Base-by-base conservation (phyloP, 2,329 filamentous ascomycete genomes). In the Aspergillus sp. region DNA sequence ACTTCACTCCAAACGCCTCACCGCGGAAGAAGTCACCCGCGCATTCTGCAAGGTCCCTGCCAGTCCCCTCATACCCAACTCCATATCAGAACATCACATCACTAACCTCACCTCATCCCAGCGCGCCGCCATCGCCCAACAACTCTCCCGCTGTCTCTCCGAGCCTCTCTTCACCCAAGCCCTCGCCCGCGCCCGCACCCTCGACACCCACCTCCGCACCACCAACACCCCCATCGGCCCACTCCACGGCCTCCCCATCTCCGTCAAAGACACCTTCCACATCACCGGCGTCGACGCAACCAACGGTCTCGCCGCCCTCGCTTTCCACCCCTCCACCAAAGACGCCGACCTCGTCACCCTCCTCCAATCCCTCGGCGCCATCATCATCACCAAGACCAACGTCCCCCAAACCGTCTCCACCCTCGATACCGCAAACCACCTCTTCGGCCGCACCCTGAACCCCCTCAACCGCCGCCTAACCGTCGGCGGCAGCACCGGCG, bases 381-480 rank as follows among this genome's bases (percentile, higher is more conserved):
- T 91, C 0, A 75, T 88, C n/a, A 88, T 90, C 64, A 82, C 84
- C 64, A 90, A 90, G 74, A 90, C 88, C 0, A 90, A 90, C 66
- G 78, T 90, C 2, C 88, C 88, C 1, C 84, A 86, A 62, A 84
- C 83, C 0, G 72, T 86, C 59, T 78, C 78, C 66, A 79, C 80
- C 7, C 71, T 86, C 42, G 87, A 89, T 68, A 83, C 80, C 4
- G 80, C 84, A 42, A 89, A 87, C 70, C 83, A 88, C 66, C 68
- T 89, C 19, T 86, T 86, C 59, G 87, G 87, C 1, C 81, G 84
- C 36, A 85, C 85, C 0, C 74, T 89, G 3, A 90, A 89, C 67
- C 88, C 89, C 0, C 78, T 83, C 59, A 89, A 89, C 61, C 80
- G 84, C 1, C 75, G 80, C 19, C 77, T 88, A 32, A 86, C 84